These are phyloP conservation scores for Polygonum aviculare DNA, from an alignment of 148 eudicot species.

Conservation along the genomic window DNA sequence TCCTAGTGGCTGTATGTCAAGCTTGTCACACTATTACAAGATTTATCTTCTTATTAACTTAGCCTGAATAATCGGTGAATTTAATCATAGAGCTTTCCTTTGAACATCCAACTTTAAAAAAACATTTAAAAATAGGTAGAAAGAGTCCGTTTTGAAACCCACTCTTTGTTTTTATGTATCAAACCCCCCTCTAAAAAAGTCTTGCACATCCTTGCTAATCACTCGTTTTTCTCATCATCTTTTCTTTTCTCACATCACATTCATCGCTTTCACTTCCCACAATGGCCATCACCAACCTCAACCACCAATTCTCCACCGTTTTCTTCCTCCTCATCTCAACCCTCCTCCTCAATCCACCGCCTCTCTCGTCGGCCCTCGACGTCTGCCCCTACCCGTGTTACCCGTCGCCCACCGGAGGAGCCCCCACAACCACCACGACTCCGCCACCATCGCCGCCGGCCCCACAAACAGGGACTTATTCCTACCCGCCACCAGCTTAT, in stretches of 20 bases:
- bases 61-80: no score
- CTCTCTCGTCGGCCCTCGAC: background rate
- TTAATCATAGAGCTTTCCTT: background rate
- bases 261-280: background rate
- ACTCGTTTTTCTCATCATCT: background rate
- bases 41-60: no score
- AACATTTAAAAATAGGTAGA: background rate
- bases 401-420: background rate
- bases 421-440: background rate
- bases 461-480: background rate
- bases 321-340: background rate
- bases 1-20: no score
- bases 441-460: background rate
- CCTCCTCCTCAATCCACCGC: background rate
- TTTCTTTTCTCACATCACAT: background rate
- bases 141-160: background rate
- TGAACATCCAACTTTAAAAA: background rate
- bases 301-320: background rate
- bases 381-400: slow-evolving; percentile 12
- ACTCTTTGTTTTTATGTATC: background rate
- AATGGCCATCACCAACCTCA: slow-evolving; percentile 1
- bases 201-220: background rate
- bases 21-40: no score
- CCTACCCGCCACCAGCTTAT: background rate
- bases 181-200: background rate